These are phyloP conservation scores for Musa balbisiana DNA, from an alignment of 202 grass and related monocot genomes.

Conservation along the genomic window DNA sequence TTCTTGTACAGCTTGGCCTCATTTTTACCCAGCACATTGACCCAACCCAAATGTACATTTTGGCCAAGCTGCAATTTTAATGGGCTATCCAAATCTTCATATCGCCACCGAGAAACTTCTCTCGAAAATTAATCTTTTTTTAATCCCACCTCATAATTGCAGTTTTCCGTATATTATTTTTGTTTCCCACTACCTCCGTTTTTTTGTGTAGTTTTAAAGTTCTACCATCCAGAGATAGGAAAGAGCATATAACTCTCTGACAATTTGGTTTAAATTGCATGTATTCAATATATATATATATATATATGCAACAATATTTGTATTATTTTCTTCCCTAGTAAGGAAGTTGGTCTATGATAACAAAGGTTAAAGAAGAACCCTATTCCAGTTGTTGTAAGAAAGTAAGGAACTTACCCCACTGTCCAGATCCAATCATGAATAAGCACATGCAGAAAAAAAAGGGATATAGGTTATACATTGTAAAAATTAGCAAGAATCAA, in stretches of 20 bases:
- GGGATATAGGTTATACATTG: constrained; percentile 12
- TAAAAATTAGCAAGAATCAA: neutral
- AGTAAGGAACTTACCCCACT: constrained; percentile 79
- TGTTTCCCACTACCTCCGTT: too few species aligned
- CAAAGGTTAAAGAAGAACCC: neutral
- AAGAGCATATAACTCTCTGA: too few species aligned
- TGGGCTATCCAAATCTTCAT: neutral
- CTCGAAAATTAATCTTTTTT: neutral
- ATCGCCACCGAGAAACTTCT: neutral
- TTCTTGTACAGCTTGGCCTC: too few species aligned
- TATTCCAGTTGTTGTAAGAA: neutral
- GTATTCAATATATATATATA: too few species aligned
- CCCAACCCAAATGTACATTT: neutral
- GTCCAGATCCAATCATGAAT: constrained; percentile 22
- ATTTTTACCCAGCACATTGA: neutral
- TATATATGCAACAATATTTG: too few species aligned
- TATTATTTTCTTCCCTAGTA: neutral
- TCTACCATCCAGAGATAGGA: too few species aligned
- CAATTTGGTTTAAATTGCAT: too few species aligned
- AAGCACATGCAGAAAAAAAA: constrained; percentile 41
- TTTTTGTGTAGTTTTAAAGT: too few species aligned
- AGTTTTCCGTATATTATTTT: neutral
- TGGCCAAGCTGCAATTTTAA: neutral
- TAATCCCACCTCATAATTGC: neutral
- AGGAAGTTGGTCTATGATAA: neutral